Base-by-base conservation (phyloP, 2,329 filamentous ascomycete species). In the Dryadomyces quercus-mongolicae region DNA sequence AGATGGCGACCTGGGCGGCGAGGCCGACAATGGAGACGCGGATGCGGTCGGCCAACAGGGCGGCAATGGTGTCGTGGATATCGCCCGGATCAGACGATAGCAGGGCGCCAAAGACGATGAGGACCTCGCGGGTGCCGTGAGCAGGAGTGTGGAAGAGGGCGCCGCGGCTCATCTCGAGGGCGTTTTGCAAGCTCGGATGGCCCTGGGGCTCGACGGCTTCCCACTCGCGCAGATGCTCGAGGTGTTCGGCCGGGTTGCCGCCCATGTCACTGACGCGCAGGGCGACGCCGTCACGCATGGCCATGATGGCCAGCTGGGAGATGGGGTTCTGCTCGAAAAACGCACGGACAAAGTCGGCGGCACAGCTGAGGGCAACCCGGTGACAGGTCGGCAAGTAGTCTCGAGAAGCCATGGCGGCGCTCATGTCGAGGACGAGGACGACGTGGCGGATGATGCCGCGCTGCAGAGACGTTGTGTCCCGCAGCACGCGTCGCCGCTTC, bases 291-390 rank as follows among this genome's bases (percentile, higher is more conserved):
- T 97, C 93, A 58, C 88, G 82, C 87, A 97, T 95, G 51, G 88
- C 92, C 43, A 98, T 75, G 34, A 98, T 85, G 22, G 87, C 91
- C 55, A 98, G 80, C 70, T 98, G 93, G 10, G 90, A 95, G 60
- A 98, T 97, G 12, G 93, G 93, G 64, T 98, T 98, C 70, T 98
- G 93, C 70, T 97, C 93, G 66, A 97, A 98, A 71, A 89, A 98
- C 67, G 96, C 92, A 56, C 84, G 80, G 50, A 97, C 86, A 68
- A 97, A 98, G 55, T 90, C 85, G 59, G 85, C 81, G 16, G 90
- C 86, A 68, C 90, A 94, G 59, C 84, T 84, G 64, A 96, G 77
- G 52, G 84, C 86, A 36, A 96, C 78, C 42, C 90, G 78, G 68
- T 92, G 91, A 57, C 92, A 81, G 46, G 84, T 95, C 6, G 93